A percentile compares a stretch with the other conserved stretches of the same genome.
These are phyloP conservation scores for Neospermospora avenae DNA, from an alignment of 2,329 filamentous ascomycete species.

Conservation along the genomic window DNA sequence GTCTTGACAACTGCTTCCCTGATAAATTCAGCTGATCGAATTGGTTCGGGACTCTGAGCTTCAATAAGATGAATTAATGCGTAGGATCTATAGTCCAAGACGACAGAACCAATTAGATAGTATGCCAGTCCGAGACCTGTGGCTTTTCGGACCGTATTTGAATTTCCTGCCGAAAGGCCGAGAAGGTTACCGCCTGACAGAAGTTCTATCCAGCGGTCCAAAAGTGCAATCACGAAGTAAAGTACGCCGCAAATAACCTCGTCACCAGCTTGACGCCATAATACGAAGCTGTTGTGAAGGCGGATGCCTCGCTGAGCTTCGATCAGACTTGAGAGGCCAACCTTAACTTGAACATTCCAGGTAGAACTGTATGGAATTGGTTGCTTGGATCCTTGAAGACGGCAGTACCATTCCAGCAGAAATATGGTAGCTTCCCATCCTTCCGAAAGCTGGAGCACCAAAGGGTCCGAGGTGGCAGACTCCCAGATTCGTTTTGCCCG, in stretches of 20 bases:
- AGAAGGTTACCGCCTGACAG: conserved; percentile 1
- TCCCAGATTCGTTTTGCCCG: neutral
- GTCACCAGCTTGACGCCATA: conserved; percentile 7
- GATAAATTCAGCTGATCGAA: conserved; percentile 1
- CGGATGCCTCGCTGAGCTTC: conserved; percentile 7
- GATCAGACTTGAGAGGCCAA: conserved; percentile 7
- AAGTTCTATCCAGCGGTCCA: conserved; percentile 6
- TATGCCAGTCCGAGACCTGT: conserved; percentile 2
- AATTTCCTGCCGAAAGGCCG: neutral
- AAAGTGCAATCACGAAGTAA: conserved; percentile 5
- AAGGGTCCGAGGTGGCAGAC: neutral
- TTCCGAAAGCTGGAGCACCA: neutral
- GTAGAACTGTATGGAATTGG: conserved; percentile 6
- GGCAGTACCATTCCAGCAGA: conserved; percentile 8
- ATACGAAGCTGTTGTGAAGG: conserved; percentile 5
- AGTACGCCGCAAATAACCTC: conserved; percentile 7
- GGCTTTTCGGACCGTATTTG: neutral
- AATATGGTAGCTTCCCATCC: conserved; percentile 9
- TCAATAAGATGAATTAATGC: neutral
- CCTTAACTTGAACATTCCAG: conserved; percentile 10
- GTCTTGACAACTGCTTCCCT: conserved; percentile 1
- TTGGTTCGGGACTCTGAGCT: neutral
- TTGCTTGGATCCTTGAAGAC: conserved; percentile 5
- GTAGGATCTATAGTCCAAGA: conserved; percentile 2
- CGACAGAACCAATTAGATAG: conserved; percentile 5